Evolutionary conservation across 2,329 filamentous ascomycete genomes (phyloP).

Genomic region (Colletotrichum musae): DNA sequence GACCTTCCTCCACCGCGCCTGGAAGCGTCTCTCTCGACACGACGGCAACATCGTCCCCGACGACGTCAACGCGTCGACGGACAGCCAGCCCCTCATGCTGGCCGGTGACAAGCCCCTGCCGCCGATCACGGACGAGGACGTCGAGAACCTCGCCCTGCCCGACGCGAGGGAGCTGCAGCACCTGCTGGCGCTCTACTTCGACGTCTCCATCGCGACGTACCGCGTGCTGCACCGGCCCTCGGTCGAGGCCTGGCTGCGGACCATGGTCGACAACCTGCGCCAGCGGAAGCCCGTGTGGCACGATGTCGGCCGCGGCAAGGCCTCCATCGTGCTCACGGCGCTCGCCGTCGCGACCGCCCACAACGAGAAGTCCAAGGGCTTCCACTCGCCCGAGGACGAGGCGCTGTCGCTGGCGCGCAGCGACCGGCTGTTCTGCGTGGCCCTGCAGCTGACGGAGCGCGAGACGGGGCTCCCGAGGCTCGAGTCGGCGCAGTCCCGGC

Average conservation of each 20-base stretch:
- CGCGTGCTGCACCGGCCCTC: conserved; percentile 70
- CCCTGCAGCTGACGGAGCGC: conserved; percentile 51
- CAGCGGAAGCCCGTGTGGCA: conserved; percentile 54
- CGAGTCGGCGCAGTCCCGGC: conserved; percentile 70
- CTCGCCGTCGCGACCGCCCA: conserved; percentile 64
- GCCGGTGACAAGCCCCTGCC: conserved; percentile 67
- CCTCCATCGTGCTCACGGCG: conserved; percentile 63
- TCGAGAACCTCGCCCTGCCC: conserved; percentile 54
- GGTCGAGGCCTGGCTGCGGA: conserved; percentile 62
- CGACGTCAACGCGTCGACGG: conserved; percentile 43
- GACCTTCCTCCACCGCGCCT: conserved; percentile 69
- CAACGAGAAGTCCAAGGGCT: conserved; percentile 55
- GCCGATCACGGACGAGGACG: conserved; percentile 45
- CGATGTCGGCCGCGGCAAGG: conserved; percentile 58
- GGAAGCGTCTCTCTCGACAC: conserved; percentile 64
- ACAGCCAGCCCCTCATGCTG: conserved; percentile 61
- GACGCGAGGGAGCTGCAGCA: conserved; percentile 49
- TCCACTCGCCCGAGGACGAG: conserved; percentile 45
- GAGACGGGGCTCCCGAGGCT: conserved; percentile 47
- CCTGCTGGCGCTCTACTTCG: conserved; percentile 69
- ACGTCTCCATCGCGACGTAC: conserved; percentile 73
- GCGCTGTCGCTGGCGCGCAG: conserved; percentile 47
- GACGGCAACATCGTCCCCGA: conserved; percentile 49
- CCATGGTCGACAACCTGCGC: conserved; percentile 55
- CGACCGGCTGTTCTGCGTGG: conserved; percentile 60